Evolutionary conservation across 2,329 filamentous ascomycete genomes (phyloP), one percentile per base, ranked within the genome.

Genomic region (Aspergillus sp.): DNA sequence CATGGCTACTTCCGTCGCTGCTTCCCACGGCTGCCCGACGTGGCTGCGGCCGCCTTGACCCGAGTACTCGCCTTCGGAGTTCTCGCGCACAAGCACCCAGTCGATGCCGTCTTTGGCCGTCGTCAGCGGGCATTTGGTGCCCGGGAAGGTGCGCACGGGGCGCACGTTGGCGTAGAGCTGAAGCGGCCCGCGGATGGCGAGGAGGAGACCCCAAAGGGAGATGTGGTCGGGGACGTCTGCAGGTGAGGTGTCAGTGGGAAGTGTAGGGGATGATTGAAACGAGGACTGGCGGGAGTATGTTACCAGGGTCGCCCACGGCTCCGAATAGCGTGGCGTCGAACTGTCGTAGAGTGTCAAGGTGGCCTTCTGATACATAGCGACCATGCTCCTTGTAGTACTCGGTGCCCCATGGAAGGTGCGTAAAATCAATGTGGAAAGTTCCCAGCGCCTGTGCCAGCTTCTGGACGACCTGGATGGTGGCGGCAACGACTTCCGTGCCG

Each of bases 401-500:
- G 1, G 71, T 74, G 26, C 72, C 71, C 73, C 73, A 74, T 16
- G 69, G 67, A 63, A 83, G 81, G 58, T 79, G 78, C 1, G 73
- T 80, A 64, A 84, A 85, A 12, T 82, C 76, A 60, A 85, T 80
- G 9, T 75, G 62, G 65, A 82, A 84, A 24, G 72, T 78, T 20
- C 75, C 76, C 6, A 80, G 70, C 5, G 72, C 71, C 24, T 74
- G 65, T n/a, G 80, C 73, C 22, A 84, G 74, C 52, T 77, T 79
- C 58, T 78, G 72, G 16, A 84, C 67, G 18, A 80, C 79, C 64
- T 79, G 68, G 9, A 81, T 77, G 3, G 84, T 82, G 2, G 84
- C 85, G 29, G 80, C 76, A 32, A 88, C 80, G n/a, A 89, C 85
- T 70, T 89, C 86, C 2, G 80, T 79, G 29, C 87, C 86, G 54